Evolutionary conservation across 1,284 basidiomycete genomes (phyloP), one percentile per base, ranked within the genome.

Genomic region (Ganoderma meredithae): DNA sequence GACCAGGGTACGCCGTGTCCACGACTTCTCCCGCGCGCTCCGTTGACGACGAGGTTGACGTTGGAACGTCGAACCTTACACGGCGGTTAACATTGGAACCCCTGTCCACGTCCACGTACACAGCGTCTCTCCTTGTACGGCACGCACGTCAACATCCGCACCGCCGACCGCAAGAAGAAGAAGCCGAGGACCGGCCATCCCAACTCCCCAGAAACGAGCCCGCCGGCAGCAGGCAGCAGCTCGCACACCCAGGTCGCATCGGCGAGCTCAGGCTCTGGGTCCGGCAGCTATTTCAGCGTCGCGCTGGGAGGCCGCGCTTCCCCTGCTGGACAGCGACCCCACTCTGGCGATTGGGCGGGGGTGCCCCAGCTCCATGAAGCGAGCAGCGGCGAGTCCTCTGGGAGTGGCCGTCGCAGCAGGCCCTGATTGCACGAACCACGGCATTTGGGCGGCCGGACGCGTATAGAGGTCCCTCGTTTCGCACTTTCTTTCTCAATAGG

Each of bases 1-100:
- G 55, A 93, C 92, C 5, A 94, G 92, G 85, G 91, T 91, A 15
- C 40, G 58, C 13, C 40, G 10, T 15, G 13, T 60, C 40, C 36
- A 10, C 10, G 36, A 10, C 36, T 39, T 39, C 36, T 39, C 5
- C 36, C 2, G 17, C 52, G 27, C 15, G 27, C 15, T 25, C 44
- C 27, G 15, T 6, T 12, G 19, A 15, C 6, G 15, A 43, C 17
- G 44, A 22, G 44, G 6, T 27, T 27, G 27, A n/a, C 13, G 5
- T 41, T 10, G 36, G 36, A 39, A 39, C 10, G 8, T 39, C 10
- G 36, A 39, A 39, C 36, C 36, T 39, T 39, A 10, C 8, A 39
- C 36, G 36, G 36, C 36, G 36, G 31, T 44, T 19, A 47, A 47
- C n/a, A 19, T 47, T 47, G n/a, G 44, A 49, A 36, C 27, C 56